A percentile compares a stretch with the other conserved stretches of the same genome.
These are phyloP conservation scores for Chenopodium formosanum DNA, from an alignment of 148 eudicot species.

Conservation along the genomic window DNA sequence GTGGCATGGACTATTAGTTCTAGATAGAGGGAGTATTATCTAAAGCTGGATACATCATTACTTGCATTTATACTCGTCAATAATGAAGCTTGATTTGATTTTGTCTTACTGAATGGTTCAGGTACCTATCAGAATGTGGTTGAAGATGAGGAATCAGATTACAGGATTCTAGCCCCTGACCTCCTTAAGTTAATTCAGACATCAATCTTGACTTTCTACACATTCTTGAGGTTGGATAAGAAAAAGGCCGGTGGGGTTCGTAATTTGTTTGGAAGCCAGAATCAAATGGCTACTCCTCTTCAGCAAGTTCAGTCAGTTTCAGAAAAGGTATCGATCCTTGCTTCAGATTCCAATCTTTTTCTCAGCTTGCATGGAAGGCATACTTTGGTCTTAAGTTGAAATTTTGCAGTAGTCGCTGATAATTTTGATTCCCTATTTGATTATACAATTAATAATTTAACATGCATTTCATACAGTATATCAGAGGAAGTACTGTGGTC, in stretches of 20 bases:
- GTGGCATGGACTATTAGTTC: neutral
- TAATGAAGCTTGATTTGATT: neutral
- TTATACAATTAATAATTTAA: neutral
- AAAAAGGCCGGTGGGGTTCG: constrained; percentile 59
- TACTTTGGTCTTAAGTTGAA: neutral
- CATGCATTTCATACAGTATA: neutral
- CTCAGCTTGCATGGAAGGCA: neutral
- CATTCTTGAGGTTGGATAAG: constrained; percentile 83
- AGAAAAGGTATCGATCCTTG: constrained; percentile 53
- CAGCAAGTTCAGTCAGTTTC: constrained; percentile 77
- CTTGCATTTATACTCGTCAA: neutral
- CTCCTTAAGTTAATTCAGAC: constrained; percentile 57
- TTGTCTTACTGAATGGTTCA: constrained; percentile 26
- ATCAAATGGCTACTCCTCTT: constrained; percentile 65
- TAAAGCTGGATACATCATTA: neutral
- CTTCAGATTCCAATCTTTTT: constrained; percentile 7
- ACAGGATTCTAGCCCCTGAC: constrained; percentile 62
- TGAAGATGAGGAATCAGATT: constrained; percentile 55
- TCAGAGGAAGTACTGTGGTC: neutral
- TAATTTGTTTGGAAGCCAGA: constrained; percentile 68
- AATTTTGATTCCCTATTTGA: neutral
- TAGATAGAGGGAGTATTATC: neutral
- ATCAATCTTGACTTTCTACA: constrained; percentile 70
- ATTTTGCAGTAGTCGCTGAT: neutral
- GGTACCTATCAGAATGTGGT: constrained; percentile 42